These are phyloP conservation scores for Euphorbia lathyris DNA, from an alignment of 345 rosid genomes.

Conservation along the genomic window DNA sequence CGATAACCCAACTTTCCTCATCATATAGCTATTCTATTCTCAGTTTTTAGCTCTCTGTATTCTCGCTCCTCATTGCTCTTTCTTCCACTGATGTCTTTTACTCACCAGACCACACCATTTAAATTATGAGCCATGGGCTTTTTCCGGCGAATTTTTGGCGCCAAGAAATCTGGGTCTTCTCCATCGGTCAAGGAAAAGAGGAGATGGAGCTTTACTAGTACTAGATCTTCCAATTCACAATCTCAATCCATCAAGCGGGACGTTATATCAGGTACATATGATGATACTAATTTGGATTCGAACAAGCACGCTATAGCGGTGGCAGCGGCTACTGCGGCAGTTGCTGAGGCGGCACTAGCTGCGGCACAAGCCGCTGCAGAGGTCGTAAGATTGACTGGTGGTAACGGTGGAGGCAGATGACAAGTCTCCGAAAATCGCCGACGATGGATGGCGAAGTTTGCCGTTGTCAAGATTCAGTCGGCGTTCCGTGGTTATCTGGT, in stretches of 20 bases:
- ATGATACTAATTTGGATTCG: conserved; percentile 28
- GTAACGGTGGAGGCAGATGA: conserved; percentile 2
- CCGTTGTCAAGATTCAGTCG: conserved; percentile 29
- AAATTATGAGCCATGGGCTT: conserved; percentile 63
- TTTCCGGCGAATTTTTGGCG: conserved; percentile 69
- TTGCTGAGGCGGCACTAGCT: conserved; percentile 35
- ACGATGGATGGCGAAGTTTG: conserved; percentile 7
- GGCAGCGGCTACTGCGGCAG: conserved; percentile 36
- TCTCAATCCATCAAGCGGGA: conserved; percentile 17
- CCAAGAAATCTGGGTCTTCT: conserved; percentile 27
- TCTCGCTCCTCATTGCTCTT: not conserved
- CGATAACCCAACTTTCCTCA: not conserved
- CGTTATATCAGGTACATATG: conserved; percentile 6
- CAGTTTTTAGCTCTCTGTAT: not conserved
- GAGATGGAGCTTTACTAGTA: conserved; percentile 23
- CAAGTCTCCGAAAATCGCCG: conserved; percentile 4
- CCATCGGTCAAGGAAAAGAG: conserved; percentile 23
- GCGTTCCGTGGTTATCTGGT: conserved; percentile 38
- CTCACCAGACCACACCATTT: no score
- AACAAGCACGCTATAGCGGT: conserved; percentile 33
- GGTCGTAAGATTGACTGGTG: conserved; percentile 32
- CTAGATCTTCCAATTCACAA: conserved; percentile 19
- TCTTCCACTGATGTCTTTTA: not conserved
- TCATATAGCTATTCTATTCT: not conserved
- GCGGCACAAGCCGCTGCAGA: conserved; percentile 36